These are phyloP conservation scores for Exophiala xenobiotica DNA, from an alignment of 2,329 filamentous ascomycete species.

Conservation along the genomic window DNA sequence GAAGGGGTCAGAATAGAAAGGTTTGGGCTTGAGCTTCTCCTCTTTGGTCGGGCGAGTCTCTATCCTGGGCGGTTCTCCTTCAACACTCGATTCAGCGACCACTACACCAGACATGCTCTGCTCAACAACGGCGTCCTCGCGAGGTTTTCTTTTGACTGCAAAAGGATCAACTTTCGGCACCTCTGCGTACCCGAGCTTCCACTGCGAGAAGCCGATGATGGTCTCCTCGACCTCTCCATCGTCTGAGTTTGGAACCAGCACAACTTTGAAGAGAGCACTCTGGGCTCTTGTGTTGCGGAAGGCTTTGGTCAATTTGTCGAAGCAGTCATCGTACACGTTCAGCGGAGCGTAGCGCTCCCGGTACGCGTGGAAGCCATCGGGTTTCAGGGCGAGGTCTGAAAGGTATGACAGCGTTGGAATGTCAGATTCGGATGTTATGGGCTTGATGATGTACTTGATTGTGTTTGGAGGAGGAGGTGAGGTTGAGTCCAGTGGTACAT, in stretches of 20 bases:
- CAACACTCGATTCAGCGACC: conserved; percentile 4
- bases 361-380: conserved; percentile 20
- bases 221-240: conserved; percentile 6
- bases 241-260: conserved; percentile 3
- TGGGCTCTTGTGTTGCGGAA: conserved; percentile 9
- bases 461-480: conserved; percentile 2
- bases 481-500: background rate
- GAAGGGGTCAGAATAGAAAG: conserved; percentile 16
- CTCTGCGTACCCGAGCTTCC: conserved; percentile 22
- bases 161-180: conserved; percentile 23
- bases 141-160: conserved; percentile 2
- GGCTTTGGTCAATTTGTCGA: conserved; percentile 16
- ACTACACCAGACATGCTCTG: conserved; percentile 3
- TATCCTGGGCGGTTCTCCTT: background rate
- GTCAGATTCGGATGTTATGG: conserved; percentile 20
- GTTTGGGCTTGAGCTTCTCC: conserved; percentile 3
- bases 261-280: conserved; percentile 22
- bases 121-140: background rate
- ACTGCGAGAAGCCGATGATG: conserved; percentile 25
- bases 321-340: conserved; percentile 14
- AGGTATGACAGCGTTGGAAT: conserved; percentile 19
- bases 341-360: conserved; percentile 10
- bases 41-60: background rate
- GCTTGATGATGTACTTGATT: conserved; percentile 14
- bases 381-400: conserved; percentile 14